These are phyloP conservation scores for Vigna trinervia DNA, from an alignment of 306 rosid species.

Conservation along the genomic window DNA sequence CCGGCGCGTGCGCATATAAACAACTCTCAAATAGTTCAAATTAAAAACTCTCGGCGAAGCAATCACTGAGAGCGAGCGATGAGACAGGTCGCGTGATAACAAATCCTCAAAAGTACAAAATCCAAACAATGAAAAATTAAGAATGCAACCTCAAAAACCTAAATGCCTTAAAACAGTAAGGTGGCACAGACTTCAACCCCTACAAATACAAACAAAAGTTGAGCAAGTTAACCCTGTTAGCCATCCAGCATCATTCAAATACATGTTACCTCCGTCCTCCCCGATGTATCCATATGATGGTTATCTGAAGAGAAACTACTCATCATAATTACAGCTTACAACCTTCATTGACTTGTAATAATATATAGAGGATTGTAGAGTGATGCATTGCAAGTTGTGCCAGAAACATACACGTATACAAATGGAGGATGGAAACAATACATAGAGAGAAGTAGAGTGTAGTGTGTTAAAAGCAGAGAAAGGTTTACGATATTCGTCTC, in stretches of 20 bases:
- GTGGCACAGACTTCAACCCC: slow-evolving; percentile 4
- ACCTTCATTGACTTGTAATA: slow-evolving; percentile 19
- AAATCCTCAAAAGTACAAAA: slow-evolving; percentile 30
- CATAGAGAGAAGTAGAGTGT: slow-evolving; percentile 2
- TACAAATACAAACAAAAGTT: slow-evolving; percentile 18
- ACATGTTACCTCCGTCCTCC: background rate
- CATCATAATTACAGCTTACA: slow-evolving; percentile 27
- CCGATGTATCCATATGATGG: background rate
- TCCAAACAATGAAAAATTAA: slow-evolving; percentile 45
- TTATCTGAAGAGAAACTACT: background rate
- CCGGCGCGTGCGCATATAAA: slow-evolving; percentile 17
- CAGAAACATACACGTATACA: slow-evolving; percentile 7
- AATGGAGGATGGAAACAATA: background rate
- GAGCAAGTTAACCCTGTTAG: background rate
- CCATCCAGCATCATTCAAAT: slow-evolving; percentile 9
- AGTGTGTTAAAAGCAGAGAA: slow-evolving; percentile 35
- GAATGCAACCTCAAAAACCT: slow-evolving; percentile 36
- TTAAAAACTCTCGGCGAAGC: background rate
- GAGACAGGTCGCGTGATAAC: slow-evolving; percentile 32
- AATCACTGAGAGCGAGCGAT: slow-evolving; percentile 11
- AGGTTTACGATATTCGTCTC: slow-evolving; percentile 46
- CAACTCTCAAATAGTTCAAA: background rate
- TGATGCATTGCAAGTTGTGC: background rate
- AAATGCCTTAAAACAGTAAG: slow-evolving; percentile 32
- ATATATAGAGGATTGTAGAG: background rate